Conservation (phyloP, 2,329 filamentous ascomycete genomes). For the Monilinia vaccinii-corymbosi region DNA sequence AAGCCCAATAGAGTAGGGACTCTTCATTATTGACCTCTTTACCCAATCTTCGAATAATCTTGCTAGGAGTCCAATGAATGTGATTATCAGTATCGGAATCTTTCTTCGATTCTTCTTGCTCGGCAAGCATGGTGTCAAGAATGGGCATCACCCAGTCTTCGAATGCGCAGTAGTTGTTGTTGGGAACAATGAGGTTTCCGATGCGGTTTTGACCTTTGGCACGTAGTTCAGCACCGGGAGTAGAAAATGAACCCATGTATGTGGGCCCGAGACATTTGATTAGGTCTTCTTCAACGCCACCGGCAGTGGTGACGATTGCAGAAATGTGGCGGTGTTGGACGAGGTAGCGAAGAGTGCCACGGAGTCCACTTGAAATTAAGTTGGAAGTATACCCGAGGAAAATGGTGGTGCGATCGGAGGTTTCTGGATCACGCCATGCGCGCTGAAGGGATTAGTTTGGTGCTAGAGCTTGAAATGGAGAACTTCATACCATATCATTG, state of each 20-base stretch:
- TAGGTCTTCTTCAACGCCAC: conserved; percentile 92
- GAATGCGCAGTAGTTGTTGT: conserved; percentile 94
- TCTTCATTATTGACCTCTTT: conserved; percentile 89
- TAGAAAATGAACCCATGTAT: conserved; percentile 80
- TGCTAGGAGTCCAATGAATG: conserved; percentile 87
- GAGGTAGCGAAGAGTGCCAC: conserved; percentile 84
- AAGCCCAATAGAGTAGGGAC: conserved; percentile 91
- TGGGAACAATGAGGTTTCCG: conserved; percentile 90
- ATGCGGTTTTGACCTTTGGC: conserved; percentile 88
- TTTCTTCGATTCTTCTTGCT: conserved; percentile 77
- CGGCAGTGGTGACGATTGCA: conserved; percentile 88
- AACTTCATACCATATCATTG: conserved; percentile 71
- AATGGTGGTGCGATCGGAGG: conserved; percentile 74
- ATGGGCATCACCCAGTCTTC: conserved; percentile 98
- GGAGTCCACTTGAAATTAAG: conserved; percentile 88
- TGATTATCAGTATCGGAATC: conserved; percentile 36
- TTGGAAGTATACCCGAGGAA: conserved; percentile 98
- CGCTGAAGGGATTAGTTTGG: conserved; percentile 41
- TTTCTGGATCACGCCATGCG: conserved; percentile 72
- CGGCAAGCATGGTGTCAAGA: conserved; percentile 84
- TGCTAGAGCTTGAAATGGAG: not conserved
- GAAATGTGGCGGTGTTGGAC: conserved; percentile 90
- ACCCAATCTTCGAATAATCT: conserved; percentile 80
- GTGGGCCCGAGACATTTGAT: conserved; percentile 97
- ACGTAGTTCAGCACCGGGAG: conserved; percentile 67